A percentile compares a stretch with the other conserved stretches of the same genome.
Evolutionary conservation across 345 rosid genomes (phyloP).

Genomic region (Gossypium turneri): DNA sequence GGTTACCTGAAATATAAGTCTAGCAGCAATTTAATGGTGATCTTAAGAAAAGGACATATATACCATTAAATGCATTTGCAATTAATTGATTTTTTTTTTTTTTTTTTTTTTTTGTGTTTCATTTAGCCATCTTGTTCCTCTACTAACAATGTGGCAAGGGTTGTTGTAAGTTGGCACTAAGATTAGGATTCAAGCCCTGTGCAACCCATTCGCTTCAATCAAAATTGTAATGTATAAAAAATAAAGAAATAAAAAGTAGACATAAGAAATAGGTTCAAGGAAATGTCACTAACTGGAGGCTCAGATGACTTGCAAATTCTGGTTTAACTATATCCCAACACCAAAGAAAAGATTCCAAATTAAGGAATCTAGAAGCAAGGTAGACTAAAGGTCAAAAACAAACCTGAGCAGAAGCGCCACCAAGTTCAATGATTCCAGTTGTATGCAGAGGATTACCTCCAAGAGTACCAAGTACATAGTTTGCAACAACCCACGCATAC

Average conservation of each 20-base stretch:
- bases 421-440: conserved; percentile 91
- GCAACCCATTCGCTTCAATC: no score
- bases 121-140: not conserved
- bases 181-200: no score
- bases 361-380: not conserved
- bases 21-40: not conserved
- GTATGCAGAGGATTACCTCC: conserved; percentile 75
- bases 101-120: not conserved
- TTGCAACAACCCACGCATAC: conserved; percentile 95
- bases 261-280: conserved; percentile 2
- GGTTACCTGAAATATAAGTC: conserved; percentile 55
- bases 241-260: not conserved
- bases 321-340: not conserved
- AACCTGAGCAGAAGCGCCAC: conserved; percentile 98
- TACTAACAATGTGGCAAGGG: not conserved
- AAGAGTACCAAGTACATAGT: conserved; percentile 70
- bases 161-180: not conserved
- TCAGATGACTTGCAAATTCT: not conserved
- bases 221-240: no score
- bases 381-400: conserved; percentile 8
- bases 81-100: not conserved
- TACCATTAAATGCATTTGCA: not conserved
- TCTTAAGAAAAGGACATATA: not conserved
- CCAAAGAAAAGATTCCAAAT: not conserved
- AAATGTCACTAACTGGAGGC: not conserved